phyloP scores from a whole-genome alignment of 2,329 filamentous ascomycete genomes.

The Hawksworthiomyces lignivorus region DNA sequence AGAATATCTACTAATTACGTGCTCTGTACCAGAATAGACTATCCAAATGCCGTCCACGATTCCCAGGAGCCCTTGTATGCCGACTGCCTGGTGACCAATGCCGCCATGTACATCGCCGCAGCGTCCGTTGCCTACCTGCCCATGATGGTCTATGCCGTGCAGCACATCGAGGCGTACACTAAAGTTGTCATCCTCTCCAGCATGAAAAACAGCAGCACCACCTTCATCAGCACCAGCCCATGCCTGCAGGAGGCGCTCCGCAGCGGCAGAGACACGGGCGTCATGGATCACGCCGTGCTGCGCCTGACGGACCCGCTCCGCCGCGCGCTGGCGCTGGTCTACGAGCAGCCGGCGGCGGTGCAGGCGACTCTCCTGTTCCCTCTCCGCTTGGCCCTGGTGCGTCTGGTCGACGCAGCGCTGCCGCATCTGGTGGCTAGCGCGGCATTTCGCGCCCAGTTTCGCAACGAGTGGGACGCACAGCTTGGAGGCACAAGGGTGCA shows the following conservation, averaged over 20 bases:
- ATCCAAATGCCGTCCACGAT: constrained; percentile 12
- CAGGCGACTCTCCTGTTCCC: constrained; percentile 9
- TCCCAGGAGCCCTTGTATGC: constrained; percentile 13
- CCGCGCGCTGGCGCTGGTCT: constrained; percentile 17
- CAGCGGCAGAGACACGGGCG: too few relatives aligned
- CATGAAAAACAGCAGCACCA: neutral
- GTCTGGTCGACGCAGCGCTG: constrained; percentile 18
- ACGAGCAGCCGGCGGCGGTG: constrained; percentile 17
- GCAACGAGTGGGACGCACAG: too few relatives aligned
- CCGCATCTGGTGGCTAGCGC: constrained; percentile 17
- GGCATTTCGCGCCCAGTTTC: constrained; percentile 15
- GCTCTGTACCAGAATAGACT: constrained; percentile 10
- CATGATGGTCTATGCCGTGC: constrained; percentile 30
- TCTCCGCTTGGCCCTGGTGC: constrained; percentile 19
- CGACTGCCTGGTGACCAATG: constrained; percentile 15
- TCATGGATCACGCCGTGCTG: constrained; percentile 12
- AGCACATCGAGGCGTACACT: constrained; percentile 32
- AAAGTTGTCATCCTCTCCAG: neutral
- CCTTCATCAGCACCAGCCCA: neutral
- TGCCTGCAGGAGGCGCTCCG: neutral
- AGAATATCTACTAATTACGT: too few relatives aligned
- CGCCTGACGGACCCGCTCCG: constrained; percentile 17
- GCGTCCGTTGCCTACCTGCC: constrained; percentile 16
- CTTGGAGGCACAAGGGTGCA: too few relatives aligned
- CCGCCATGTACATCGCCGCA: constrained; percentile 21